A percentile compares a stretch with the other conserved stretches of the same genome.
Conservation (phyloP, 1,139 yeast genomes). For the Lodderomyces elongisporus region DNA sequence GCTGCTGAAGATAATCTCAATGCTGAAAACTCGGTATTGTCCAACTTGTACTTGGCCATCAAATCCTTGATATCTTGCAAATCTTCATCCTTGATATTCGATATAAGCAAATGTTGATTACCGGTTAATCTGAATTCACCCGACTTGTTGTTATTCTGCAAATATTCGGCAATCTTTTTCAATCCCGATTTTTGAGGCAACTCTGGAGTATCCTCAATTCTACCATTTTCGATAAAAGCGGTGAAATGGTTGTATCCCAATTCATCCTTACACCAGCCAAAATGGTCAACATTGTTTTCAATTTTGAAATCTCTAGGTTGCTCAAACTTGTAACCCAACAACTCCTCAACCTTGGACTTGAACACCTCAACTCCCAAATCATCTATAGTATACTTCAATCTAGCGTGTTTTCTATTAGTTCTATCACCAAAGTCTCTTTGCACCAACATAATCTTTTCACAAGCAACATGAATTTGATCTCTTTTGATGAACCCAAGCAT, state of each 20-base stretch:
- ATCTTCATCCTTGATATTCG: slow-evolving; percentile 67
- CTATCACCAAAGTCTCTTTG: slow-evolving; percentile 97
- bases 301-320: slow-evolving; percentile 69
- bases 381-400: slow-evolving; percentile 95
- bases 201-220: slow-evolving; percentile 90
- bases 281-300: slow-evolving; percentile 83
- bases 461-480: slow-evolving; percentile 68
- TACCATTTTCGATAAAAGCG: slow-evolving; percentile 92
- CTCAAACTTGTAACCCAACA: slow-evolving; percentile 71
- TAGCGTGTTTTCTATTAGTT: slow-evolving; percentile 93
- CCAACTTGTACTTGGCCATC: slow-evolving; percentile 71
- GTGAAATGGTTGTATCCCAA: slow-evolving; percentile 84
- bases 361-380: slow-evolving; percentile 83
- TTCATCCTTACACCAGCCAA: slow-evolving; percentile 94
- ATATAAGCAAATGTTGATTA: slow-evolving; percentile 84
- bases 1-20: slow-evolving; percentile 89
- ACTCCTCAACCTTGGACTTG: slow-evolving; percentile 75
- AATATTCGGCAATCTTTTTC: slow-evolving; percentile 66
- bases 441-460: slow-evolving; percentile 89
- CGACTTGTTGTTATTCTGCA: slow-evolving; percentile 41
- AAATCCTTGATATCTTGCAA: slow-evolving; percentile 57
- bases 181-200: slow-evolving; percentile 88
- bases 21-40: slow-evolving; percentile 78
- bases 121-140: slow-evolving; percentile 95
- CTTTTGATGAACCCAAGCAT: slow-evolving; percentile 69